Evolutionary conservation across 208 protist species (phyloP).

Genomic region (Leishmania amazonensis): DNA sequence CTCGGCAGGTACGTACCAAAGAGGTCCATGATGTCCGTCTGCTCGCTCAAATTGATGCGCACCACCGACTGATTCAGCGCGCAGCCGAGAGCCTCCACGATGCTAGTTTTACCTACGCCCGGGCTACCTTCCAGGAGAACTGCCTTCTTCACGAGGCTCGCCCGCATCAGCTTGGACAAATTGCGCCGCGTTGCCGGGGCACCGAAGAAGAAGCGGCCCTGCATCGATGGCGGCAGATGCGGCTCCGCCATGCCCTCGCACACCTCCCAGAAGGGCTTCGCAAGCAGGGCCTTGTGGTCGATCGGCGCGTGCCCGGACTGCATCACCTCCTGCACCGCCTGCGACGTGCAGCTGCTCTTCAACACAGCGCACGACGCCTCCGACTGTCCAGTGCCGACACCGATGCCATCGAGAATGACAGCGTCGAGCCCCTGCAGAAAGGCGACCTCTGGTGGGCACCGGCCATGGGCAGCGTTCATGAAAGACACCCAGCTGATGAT

Average conservation of each 20-base stretch:
- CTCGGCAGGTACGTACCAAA: conserved; percentile 91
- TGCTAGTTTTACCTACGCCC: conserved; percentile 99
- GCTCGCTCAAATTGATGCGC: conserved; percentile 99
- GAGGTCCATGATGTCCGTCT: conserved; percentile 99
- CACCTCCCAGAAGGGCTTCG: conserved; percentile 70
- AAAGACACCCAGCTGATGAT: conserved; percentile 96
- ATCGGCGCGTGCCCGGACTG: conserved; percentile 15
- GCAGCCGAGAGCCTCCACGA: conserved; percentile 96
- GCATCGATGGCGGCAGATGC: conserved; percentile 62
- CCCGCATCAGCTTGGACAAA: conserved; percentile 95
- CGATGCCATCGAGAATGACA: conserved; percentile 97
- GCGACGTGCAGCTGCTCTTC: conserved; percentile 40
- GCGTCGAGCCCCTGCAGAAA: conserved; percentile 97
- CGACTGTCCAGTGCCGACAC: conserved; percentile 83
- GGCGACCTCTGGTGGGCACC: conserved; percentile 65
- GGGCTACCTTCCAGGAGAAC: conserved; percentile 98
- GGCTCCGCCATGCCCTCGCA: conserved; percentile 81
- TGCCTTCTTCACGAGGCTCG: conserved; percentile 91
- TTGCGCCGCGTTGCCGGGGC: conserved; percentile 97
- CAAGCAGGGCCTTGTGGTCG: conserved; percentile 32
- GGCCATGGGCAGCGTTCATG: conserved; percentile 87
- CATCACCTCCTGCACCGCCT: conserved; percentile 24
- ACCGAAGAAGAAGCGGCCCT: conserved; percentile 92
- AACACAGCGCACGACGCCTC: conserved; percentile 38
- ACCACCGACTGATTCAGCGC: conserved; percentile 93